Evolutionary conservation across 257 asterid species (phyloP), one percentile per base, ranked within the genome.

Genomic region (Rehmannia glutinosa): DNA sequence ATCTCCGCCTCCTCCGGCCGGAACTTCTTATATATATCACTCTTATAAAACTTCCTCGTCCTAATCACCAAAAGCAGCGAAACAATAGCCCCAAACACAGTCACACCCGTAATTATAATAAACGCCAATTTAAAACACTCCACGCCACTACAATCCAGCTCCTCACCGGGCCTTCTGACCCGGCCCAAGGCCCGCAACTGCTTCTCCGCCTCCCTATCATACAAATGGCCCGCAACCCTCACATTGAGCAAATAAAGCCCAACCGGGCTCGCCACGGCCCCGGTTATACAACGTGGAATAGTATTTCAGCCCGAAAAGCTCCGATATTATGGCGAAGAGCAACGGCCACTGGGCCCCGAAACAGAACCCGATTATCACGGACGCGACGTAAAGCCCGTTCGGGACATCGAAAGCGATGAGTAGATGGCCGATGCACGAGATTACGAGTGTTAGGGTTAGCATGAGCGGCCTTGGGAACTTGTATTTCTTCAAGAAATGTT

Each of bases 321-420:
- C 96, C 0, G 96, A 89, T 1, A 89, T 89, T 15, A 89, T 85
- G 38, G 96, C 95, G 53, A 85, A 89, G 0, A 89, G 85, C 43
- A 89, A 33, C 10, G 96, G 96, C 95, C 95, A 87, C 66, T 89
- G 96, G 0, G 96, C 96, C 0, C 96, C 96, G 69, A 89, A 89
- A 51, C 96, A 89, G 72, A 89, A 89, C 6, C 95, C 96, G 51
- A 89, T 89, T 8, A 89, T 75, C 28, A 89, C 88, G 0, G 95
- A 89, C 4, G 97, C 93, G 3, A 87, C 13, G 54, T 90, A 90
- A 0, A 90, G 84, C 17, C 93, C 95, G 53, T 78, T 80, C 0
- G 79, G 79, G 16, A 85, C 89, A 15, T 75, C 70, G 57, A 87
- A 85, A 0, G 95, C 97, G 27, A 90, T 87, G 24, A 87, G 35